phyloP scores from a whole-genome alignment of 768 basidiomycete genomes.

The Boletus rubropictus region DNA sequence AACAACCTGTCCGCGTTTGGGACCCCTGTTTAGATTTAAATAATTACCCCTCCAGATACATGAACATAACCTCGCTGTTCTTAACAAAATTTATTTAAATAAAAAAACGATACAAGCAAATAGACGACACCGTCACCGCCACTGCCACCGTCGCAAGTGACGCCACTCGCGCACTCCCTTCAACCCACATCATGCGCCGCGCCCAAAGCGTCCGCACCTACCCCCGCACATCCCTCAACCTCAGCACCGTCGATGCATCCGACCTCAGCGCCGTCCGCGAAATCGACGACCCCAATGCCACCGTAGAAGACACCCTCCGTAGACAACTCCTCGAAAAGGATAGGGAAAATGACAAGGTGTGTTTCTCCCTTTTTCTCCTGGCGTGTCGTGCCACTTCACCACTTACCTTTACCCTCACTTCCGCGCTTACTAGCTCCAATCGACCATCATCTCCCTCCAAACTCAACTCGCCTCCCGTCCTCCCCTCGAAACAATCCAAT shows the following conservation, averaged over 20 bases:
- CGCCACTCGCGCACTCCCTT: too few species aligned
- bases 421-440: conserved; percentile 43
- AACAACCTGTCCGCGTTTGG: too few species aligned
- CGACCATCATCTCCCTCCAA: conserved; percentile 58
- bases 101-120: too few species aligned
- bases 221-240: conserved; percentile 42
- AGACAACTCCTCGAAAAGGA: conserved; percentile 62
- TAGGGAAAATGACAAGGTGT: conserved; percentile 64
- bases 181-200: conserved; percentile 46
- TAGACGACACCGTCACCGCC: not conserved
- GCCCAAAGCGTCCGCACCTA: conserved; percentile 59
- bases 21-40: too few species aligned
- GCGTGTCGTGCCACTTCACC: too few species aligned
- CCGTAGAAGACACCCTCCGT: conserved; percentile 51
- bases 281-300: conserved; percentile 41
- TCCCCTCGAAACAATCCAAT: conserved; percentile 59
- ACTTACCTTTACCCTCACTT: not conserved
- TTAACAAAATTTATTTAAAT: too few species aligned
- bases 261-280: conserved; percentile 61
- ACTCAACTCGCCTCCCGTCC: conserved; percentile 62
- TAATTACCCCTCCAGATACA: too few species aligned
- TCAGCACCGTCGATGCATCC: conserved; percentile 32
- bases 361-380: too few species aligned
- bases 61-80: too few species aligned
- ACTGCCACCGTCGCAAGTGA: not conserved